A percentile compares a stretch with the other conserved stretches of the same genome.
Evolutionary conservation across 2,329 filamentous ascomycete species (phyloP).

Genomic region (Colletotrichum sojae): DNA sequence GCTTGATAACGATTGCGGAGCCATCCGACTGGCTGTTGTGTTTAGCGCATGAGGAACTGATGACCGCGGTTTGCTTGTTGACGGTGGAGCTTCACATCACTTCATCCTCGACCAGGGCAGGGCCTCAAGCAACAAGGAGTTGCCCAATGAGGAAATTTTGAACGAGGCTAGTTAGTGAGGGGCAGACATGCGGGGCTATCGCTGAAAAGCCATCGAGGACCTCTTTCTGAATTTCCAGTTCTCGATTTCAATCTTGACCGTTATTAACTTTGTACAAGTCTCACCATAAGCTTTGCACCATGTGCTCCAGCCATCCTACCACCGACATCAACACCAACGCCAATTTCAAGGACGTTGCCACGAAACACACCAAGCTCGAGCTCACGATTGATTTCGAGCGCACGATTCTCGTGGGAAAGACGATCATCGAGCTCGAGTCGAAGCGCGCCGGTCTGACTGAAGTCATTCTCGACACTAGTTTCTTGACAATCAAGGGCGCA

Average conservation of each 20-base stretch:
- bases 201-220: not conserved
- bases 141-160: conserved; percentile 14
- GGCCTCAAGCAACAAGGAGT: not conserved
- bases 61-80: too few species aligned
- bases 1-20: too few species aligned
- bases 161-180: conserved; percentile 16
- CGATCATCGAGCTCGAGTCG: conserved; percentile 76
- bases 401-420: conserved; percentile 77
- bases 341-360: conserved; percentile 91
- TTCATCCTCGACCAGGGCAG: not conserved
- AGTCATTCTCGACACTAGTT: conserved; percentile 20
- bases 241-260: too few species aligned
- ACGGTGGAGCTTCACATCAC: too few species aligned
- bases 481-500: not conserved
- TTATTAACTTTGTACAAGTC: not conserved
- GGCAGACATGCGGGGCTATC: conserved; percentile 14
- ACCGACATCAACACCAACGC: conserved; percentile 91
- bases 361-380: conserved; percentile 84
- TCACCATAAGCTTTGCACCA: not conserved
- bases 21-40: too few species aligned
- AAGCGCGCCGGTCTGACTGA: conserved; percentile 42
- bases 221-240: too few species aligned
- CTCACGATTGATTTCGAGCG: conserved; percentile 87
- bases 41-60: too few species aligned
- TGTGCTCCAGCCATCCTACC: conserved; percentile 1